phyloP scores from a whole-genome alignment of 371 early-diverging fungal genomes.

The Circinella minor region DNA sequence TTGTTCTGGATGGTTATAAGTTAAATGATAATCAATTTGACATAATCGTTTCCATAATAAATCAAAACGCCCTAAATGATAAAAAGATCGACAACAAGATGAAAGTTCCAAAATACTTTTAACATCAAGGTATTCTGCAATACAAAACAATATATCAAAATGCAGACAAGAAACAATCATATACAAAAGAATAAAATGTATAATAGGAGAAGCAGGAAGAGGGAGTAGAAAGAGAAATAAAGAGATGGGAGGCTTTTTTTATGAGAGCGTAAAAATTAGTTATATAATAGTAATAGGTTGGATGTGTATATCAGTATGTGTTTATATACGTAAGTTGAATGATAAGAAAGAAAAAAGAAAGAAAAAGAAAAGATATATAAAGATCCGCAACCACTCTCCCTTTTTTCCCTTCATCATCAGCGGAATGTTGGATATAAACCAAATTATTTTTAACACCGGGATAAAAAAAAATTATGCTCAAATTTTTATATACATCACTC shows the following conservation, averaged over 20 bases:
- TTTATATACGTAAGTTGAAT: too few species aligned
- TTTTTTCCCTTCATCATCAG: background rate
- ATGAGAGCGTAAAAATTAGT: too few species aligned
- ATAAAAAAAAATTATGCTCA: too few species aligned
- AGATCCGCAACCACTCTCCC: background rate
- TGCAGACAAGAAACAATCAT: conserved; percentile 8
- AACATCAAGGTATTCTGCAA: conserved; percentile 16
- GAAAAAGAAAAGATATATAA: background rate
- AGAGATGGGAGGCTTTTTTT: background rate
- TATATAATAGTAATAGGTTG: too few species aligned
- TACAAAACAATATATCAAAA: conserved; percentile 20
- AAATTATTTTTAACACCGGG: too few species aligned
- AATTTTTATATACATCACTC: too few species aligned
- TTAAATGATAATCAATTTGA: conserved; percentile 21
- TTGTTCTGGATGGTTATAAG: conserved; percentile 36
- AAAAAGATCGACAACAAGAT: conserved; percentile 11
- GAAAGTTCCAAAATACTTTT: conserved; percentile 15
- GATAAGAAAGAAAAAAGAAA: too few species aligned
- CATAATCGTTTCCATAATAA: conserved; percentile 32
- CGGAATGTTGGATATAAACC: too few species aligned
- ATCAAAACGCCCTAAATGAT: conserved; percentile 16
- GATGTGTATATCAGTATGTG: too few species aligned
- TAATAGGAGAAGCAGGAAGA: background rate
- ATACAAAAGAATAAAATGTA: background rate
- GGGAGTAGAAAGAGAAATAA: background rate